phyloP scores from a whole-genome alignment of 2,329 filamentous ascomycete species.

The Colletotrichum costaricense region DNA sequence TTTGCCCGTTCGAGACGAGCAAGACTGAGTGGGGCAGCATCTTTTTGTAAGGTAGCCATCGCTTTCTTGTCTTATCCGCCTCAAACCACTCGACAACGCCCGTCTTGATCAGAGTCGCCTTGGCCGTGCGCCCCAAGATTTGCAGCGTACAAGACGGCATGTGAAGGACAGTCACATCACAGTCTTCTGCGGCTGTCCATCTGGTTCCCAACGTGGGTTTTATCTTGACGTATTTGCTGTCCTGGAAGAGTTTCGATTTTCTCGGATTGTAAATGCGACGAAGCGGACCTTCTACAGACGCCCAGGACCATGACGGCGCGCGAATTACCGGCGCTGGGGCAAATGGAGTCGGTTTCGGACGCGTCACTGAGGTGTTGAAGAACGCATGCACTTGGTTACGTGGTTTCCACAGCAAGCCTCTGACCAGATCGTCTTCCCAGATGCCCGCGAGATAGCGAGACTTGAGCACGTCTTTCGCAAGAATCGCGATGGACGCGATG shows the following conservation, averaged over 20 bases:
- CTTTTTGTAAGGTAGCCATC: background rate
- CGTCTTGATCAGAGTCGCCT: background rate
- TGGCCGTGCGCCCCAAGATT: background rate
- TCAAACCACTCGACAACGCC: background rate
- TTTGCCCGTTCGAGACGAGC: background rate
- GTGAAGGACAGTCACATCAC: background rate
- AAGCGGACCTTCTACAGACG: conserved; percentile 11
- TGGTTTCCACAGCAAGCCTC: conserved; percentile 21
- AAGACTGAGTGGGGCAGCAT: background rate
- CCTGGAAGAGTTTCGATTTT: background rate
- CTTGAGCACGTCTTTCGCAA: background rate
- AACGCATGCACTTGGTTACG: background rate
- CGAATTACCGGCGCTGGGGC: conserved; percentile 9
- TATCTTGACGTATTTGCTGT: background rate
- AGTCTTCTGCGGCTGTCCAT: conserved; percentile 4
- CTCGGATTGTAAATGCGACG: background rate
- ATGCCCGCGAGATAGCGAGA: conserved; percentile 12
- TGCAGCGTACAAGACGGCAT: conserved; percentile 11
- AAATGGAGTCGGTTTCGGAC: conserved; percentile 2
- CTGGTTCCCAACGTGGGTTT: background rate
- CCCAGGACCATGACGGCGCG: conserved; percentile 26
- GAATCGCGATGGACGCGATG: conserved; percentile 22
- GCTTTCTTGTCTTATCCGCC: background rate
- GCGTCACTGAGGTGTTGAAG: background rate
- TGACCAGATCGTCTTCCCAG: conserved; percentile 17